Percentiles rank a stretch among this genome's conserved stretches.
Conservation (phyloP, 2,329 filamentous ascomycete species). For the Calonectria pseudoturangicola region DNA sequence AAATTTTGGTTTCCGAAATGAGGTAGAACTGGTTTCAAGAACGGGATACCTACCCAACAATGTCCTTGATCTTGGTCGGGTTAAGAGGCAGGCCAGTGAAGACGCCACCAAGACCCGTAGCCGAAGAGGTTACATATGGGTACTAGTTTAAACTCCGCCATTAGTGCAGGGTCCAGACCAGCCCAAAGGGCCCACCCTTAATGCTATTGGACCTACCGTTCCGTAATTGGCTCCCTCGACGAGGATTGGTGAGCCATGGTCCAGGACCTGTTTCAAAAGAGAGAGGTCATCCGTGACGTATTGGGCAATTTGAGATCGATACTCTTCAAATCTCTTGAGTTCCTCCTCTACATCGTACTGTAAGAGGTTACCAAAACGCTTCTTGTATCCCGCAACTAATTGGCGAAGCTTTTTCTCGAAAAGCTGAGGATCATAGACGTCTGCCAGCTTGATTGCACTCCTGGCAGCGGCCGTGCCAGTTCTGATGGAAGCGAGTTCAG, state of each 20-base stretch:
- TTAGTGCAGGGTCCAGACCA: neutral
- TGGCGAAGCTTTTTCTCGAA: slow-evolving; percentile 79
- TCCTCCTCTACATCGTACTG: slow-evolving; percentile 39
- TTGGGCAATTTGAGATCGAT: slow-evolving; percentile 23
- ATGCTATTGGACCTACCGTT: slow-evolving; percentile 9
- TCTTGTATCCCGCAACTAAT: slow-evolving; percentile 77
- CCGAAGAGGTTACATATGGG: slow-evolving; percentile 28
- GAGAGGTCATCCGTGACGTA: slow-evolving; percentile 21
- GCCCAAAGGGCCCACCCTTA: neutral
- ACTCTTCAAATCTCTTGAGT: slow-evolving; percentile 25
- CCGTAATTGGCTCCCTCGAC: slow-evolving; percentile 36
- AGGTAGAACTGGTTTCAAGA: neutral
- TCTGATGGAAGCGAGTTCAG: slow-evolving; percentile 60
- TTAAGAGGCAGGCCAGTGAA: slow-evolving; percentile 30
- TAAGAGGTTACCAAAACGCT: slow-evolving; percentile 72
- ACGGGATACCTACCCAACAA: slow-evolving; percentile 19
- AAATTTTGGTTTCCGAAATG: neutral
- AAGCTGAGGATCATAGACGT: slow-evolving; percentile 78
- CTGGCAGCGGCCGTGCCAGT: slow-evolving; percentile 63
- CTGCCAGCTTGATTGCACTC: slow-evolving; percentile 77
- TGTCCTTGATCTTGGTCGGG: slow-evolving; percentile 28
- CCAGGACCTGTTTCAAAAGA: slow-evolving; percentile 28
- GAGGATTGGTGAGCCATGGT: slow-evolving; percentile 19
- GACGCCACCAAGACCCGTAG: slow-evolving; percentile 28
- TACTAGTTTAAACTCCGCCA: neutral